Evolutionary conservation across 768 basidiomycete genomes (phyloP).

Genomic region (Rhodotorula taiwanensis): DNA sequence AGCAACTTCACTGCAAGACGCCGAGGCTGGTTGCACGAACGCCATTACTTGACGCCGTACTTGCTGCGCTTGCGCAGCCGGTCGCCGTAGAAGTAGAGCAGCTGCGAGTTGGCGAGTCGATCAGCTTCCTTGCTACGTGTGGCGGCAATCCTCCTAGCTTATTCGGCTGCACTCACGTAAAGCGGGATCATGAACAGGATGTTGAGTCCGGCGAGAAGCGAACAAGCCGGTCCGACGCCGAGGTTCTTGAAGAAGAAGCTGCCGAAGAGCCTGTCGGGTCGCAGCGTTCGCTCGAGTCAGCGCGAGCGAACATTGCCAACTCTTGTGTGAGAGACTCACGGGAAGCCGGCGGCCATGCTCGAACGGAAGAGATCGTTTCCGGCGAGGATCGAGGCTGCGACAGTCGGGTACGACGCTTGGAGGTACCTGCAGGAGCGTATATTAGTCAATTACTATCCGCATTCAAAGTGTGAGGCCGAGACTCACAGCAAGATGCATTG

Average conservation of each 20-base stretch:
- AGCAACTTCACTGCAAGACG: no score
- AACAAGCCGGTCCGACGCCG: slow-evolving; percentile 42
- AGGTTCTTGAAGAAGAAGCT: slow-evolving; percentile 42
- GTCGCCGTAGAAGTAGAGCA: background rate
- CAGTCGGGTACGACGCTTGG: slow-evolving; percentile 31
- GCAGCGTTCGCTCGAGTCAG: no score
- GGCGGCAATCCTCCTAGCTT: background rate
- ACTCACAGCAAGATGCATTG: slow-evolving; percentile 24
- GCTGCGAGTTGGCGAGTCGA: background rate
- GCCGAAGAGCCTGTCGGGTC: slow-evolving; percentile 38
- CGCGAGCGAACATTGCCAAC: background rate
- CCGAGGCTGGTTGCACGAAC: no score
- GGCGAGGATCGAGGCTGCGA: slow-evolving; percentile 43
- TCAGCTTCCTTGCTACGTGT: background rate
- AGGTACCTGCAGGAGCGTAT: background rate
- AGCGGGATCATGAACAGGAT: slow-evolving; percentile 43
- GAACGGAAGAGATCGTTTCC: slow-evolving; percentile 45
- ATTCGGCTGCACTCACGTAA: slow-evolving; percentile 25
- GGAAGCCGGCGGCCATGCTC: slow-evolving; percentile 38
- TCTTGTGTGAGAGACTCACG: background rate
- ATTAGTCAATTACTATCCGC: background rate
- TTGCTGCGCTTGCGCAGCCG: slow-evolving; percentile 4
- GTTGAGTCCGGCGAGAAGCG: slow-evolving; percentile 42
- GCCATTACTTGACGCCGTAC: slow-evolving; percentile 3
- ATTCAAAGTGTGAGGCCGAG: background rate